A percentile compares a stretch with the other conserved stretches of the same genome.
phyloP scores from a whole-genome alignment of 495 filamentous ascomycete genomes.

The Xylaria intraflava region DNA sequence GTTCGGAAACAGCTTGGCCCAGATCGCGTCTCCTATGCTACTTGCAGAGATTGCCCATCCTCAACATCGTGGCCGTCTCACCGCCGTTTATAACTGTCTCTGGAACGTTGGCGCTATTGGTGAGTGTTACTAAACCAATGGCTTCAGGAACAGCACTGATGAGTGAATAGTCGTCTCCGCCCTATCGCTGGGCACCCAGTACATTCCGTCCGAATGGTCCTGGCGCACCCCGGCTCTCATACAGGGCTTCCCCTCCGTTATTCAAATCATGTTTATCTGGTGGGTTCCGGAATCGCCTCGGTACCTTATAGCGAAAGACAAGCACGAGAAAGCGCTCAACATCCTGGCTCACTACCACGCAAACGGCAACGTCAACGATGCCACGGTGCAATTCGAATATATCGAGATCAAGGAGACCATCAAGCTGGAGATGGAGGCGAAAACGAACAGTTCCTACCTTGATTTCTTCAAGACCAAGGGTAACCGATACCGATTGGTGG shows the following conservation, averaged over 20 bases:
- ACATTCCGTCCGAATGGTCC: slow-evolving; percentile 40
- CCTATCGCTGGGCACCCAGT: slow-evolving; percentile 46
- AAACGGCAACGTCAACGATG: slow-evolving; percentile 49
- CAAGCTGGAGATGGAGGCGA: slow-evolving; percentile 42
- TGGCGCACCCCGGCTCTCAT: slow-evolving; percentile 50
- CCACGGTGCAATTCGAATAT: slow-evolving; percentile 55
- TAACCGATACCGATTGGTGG: slow-evolving; percentile 56
- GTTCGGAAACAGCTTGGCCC: slow-evolving; percentile 51
- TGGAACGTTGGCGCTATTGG: slow-evolving; percentile 53
- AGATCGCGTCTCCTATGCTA: slow-evolving; percentile 57
- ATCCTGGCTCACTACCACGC: slow-evolving; percentile 54
- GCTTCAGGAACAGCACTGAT: neutral
- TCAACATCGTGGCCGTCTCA: slow-evolving; percentile 60
- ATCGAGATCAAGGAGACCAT: slow-evolving; percentile 54
- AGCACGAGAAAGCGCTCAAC: slow-evolving; percentile 53
- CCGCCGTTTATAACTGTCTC: slow-evolving; percentile 59
- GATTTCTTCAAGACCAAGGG: slow-evolving; percentile 63
- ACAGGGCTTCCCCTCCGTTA: slow-evolving; percentile 43
- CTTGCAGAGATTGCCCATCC: slow-evolving; percentile 60
- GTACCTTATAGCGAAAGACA: slow-evolving; percentile 60
- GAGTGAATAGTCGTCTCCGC: slow-evolving; percentile 37
- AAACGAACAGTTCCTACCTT: slow-evolving; percentile 38
- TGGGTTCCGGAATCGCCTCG: slow-evolving; percentile 58
- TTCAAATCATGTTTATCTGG: slow-evolving; percentile 50
- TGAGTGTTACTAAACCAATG: slow-evolving; percentile 11